phyloP scores from a whole-genome alignment of 257 asterid species.

The Solanum raphanifolium region DNA sequence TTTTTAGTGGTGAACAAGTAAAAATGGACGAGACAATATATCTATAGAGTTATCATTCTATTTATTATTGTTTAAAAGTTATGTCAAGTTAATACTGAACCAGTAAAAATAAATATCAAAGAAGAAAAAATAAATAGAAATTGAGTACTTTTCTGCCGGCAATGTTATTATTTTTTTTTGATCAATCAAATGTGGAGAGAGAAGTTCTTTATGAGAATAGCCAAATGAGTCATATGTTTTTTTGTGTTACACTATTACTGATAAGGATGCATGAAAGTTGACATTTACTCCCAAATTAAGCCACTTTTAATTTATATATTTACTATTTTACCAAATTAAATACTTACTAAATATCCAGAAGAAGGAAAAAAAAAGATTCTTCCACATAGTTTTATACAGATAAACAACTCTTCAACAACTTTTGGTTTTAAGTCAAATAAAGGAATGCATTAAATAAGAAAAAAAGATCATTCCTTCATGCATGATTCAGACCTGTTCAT shows the following conservation, averaged over 20 bases:
- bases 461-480: background rate
- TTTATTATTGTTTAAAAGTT: background rate
- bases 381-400: slow-evolving; percentile 2
- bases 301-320: background rate
- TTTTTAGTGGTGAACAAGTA: background rate
- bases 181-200: background rate
- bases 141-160: background rate
- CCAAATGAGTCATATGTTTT: background rate
- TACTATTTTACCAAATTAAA: background rate
- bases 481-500: slow-evolving; percentile 8
- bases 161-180: background rate
- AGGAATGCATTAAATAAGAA: background rate
- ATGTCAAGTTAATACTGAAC: background rate
- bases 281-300: background rate
- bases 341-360: background rate
- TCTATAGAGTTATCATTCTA: background rate
- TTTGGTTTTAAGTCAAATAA: background rate
- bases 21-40: too few species aligned
- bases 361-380: slow-evolving; percentile 3
- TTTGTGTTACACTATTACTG: too few species aligned
- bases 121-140: background rate
- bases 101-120: background rate
- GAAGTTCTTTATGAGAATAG: background rate
- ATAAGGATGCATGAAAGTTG: background rate
- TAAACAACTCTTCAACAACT: background rate